Evolutionary conservation across 257 asterid genomes (phyloP), one percentile per base, ranked within the genome.

Genomic region (Ilex aquifolium): DNA sequence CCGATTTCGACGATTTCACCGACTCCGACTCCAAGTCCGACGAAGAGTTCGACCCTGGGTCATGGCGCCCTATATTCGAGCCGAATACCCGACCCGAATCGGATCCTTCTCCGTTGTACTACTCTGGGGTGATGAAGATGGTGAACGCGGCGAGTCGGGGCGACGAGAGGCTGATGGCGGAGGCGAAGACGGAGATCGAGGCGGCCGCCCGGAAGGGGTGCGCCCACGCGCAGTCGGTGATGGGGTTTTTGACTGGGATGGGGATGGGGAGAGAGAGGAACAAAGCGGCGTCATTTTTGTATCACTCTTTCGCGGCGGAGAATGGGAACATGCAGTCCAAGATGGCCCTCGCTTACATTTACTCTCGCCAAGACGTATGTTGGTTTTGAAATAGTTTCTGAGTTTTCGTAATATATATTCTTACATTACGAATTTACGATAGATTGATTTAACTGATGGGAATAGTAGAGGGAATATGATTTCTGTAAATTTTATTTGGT

Each of bases 241-340:
- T 93, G 82, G 99, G 96, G 65, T 86, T 93, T 72, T 46, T 90
- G 70, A 81, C 73, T 57, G 76, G 84, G 32, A 80, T 85, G 93
- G 99, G 99, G 68, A 88, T 93, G 64, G 83, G 83, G 70, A 87
- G 84, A 75, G 97, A 93, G 69, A 84, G 72, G 81, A 84, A 68
- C 66, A 83, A 87, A 36, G 82, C 83, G 3, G 90, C 85, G 80
- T 82, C 92, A 10, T 85, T 92, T 70, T 56, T 93, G 84, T 77
- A 85, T 48, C 91, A 83, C 57, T 59, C 74, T 69, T 93, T 93
- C 69, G 97, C 97, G 15, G 91, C 97, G 6, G 74, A 77, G 61
- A 90, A 87, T 7, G 99, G 99, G 49, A 87, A 90, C 87, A 74
- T 80, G 95, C 97, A 93, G 83, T 85, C 97, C 36, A 93, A 93